These are phyloP conservation scores for Solioccasus polychromus DNA, from an alignment of 768 basidiomycete genomes.

Conservation along the genomic window DNA sequence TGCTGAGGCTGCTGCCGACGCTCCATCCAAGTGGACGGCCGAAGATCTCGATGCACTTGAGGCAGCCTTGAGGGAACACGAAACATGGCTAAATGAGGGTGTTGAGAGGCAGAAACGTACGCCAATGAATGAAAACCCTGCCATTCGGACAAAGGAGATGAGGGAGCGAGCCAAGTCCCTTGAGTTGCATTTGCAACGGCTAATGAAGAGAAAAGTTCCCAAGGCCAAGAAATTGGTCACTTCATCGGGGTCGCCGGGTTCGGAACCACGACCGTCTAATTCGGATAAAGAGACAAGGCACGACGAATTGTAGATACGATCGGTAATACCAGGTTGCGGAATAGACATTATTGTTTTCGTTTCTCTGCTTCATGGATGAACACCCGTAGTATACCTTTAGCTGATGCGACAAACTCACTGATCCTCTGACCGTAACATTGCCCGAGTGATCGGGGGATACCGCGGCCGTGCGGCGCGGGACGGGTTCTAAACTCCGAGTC, in stretches of 20 bases:
- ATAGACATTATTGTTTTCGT: slow-evolving; percentile 12
- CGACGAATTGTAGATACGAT: slow-evolving; percentile 27
- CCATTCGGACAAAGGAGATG: slow-evolving; percentile 84
- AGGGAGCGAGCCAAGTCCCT: slow-evolving; percentile 76
- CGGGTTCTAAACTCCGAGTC: slow-evolving; percentile 27
- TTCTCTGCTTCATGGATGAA: background rate
- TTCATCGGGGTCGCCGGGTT: slow-evolving; percentile 15
- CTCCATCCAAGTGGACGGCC: slow-evolving; percentile 76
- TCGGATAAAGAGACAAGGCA: slow-evolving; percentile 23
- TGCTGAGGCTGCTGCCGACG: slow-evolving; percentile 52
- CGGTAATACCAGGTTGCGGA: background rate
- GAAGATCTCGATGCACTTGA: slow-evolving; percentile 85
- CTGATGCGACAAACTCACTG: too few relatives aligned
- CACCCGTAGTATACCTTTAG: too few relatives aligned
- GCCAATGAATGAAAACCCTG: slow-evolving; percentile 76
- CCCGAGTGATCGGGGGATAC: too few relatives aligned
- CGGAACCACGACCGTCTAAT: slow-evolving; percentile 17
- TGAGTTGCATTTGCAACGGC: slow-evolving; percentile 67
- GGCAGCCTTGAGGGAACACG: slow-evolving; percentile 72
- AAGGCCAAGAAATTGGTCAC: slow-evolving; percentile 50
- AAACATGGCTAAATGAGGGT: slow-evolving; percentile 77
- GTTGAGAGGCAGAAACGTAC: slow-evolving; percentile 80
- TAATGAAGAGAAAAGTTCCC: slow-evolving; percentile 67
- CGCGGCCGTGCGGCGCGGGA: slow-evolving; percentile 12
- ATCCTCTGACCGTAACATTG: too few relatives aligned